Percentiles rank a stretch among this genome's conserved stretches.
phyloP scores from a whole-genome alignment of 345 rosid species.

The Hibiscus syriacus region DNA sequence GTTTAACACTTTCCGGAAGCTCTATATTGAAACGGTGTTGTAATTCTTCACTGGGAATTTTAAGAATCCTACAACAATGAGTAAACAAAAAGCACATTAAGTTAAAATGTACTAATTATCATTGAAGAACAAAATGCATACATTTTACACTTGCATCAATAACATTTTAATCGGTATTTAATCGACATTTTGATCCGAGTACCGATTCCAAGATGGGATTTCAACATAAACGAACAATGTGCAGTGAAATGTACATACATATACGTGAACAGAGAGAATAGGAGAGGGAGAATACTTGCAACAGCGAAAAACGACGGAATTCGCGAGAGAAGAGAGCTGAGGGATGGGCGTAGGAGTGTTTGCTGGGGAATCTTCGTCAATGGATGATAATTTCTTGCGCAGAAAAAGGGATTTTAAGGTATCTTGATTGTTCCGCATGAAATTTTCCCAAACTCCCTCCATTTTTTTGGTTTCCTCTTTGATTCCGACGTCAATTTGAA shows the following conservation, averaged over 20 bases:
- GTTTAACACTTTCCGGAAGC: slow-evolving; percentile 68
- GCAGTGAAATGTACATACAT: too few species aligned
- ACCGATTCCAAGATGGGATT: neutral
- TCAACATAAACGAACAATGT: neutral
- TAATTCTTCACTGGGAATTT: slow-evolving; percentile 51
- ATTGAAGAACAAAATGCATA: neutral
- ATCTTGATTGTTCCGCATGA: slow-evolving; percentile 47
- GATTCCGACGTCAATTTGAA: neutral
- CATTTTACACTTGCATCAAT: neutral
- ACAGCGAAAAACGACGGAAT: slow-evolving; percentile 84
- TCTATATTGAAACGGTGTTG: slow-evolving; percentile 68
- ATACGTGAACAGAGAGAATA: too few species aligned
- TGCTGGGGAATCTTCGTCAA: slow-evolving; percentile 22
- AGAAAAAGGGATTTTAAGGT: slow-evolving; percentile 64
- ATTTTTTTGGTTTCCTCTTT: neutral
- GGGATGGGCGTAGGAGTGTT: slow-evolving; percentile 58
- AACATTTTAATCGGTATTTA: neutral
- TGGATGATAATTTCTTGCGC: slow-evolving; percentile 35
- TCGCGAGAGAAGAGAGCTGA: slow-evolving; percentile 74
- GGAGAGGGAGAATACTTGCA: slow-evolving; percentile 45
- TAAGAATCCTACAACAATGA: slow-evolving; percentile 46
- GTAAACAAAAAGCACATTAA: neutral
- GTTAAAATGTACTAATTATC: too few species aligned
- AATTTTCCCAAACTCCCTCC: slow-evolving; percentile 40
- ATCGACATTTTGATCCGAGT: neutral